Conservation (phyloP, 78 protist species). For the Trichosphaerium sp. region DNA sequence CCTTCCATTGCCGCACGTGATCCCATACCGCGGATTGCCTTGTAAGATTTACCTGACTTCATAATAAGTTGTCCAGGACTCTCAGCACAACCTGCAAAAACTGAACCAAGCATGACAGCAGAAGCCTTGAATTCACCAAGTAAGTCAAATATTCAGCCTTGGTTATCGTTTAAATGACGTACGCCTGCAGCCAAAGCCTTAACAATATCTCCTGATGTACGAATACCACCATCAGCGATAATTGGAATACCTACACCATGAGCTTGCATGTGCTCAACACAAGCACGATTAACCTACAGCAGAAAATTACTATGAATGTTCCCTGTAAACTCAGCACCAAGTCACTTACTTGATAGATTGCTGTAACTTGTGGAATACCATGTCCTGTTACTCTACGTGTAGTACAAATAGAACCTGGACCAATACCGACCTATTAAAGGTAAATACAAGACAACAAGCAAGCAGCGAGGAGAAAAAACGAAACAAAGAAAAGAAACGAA, state of each 20-base stretch:
- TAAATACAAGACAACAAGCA: conserved; percentile 94
- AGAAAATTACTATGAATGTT: too few species aligned
- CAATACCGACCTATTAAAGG: conserved; percentile 90
- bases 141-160: too few species aligned
- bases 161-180: too few species aligned
- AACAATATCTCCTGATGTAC: conserved; percentile 73
- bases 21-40: conserved; percentile 90
- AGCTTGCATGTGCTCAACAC: too few species aligned
- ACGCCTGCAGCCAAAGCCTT: conserved; percentile 90
- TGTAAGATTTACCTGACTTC: conserved; percentile 70
- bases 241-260: conserved; percentile 85
- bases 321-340: too few species aligned
- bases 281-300: too few species aligned
- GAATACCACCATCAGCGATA: conserved; percentile 93
- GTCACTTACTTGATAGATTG: too few species aligned
- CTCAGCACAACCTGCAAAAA: conserved; percentile 91
- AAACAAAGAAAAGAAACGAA: too few species aligned
- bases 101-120: conserved; percentile 88
- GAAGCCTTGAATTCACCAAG: too few species aligned
- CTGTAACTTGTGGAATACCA: conserved; percentile 79
- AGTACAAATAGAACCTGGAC: conserved; percentile 90
- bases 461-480: too few species aligned
- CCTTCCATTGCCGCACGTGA: conserved; percentile 79
- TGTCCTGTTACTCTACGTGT: conserved; percentile 81
- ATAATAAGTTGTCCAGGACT: conserved; percentile 80